Evolutionary conservation across 352 stramenopile species (phyloP), one percentile per base, ranked within the genome.

Genomic region (Blastocystis sp.): DNA sequence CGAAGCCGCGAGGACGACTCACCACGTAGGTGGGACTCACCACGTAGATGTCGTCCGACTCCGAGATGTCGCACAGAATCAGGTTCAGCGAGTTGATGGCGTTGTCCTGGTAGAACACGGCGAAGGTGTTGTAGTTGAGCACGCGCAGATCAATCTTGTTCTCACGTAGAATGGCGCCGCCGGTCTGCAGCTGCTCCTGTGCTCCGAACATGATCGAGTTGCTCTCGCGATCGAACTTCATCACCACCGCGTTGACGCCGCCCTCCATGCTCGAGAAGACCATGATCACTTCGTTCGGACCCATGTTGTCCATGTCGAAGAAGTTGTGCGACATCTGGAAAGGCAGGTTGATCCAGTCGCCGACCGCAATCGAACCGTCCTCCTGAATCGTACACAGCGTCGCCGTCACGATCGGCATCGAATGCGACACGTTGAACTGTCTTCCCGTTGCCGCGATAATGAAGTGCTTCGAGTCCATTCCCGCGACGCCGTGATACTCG

Each of bases 301-400:
- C 75, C 57, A 85, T 76, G 51, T 85, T 85, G 38, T 85, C 75
- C 75, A 85, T 85, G 40, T 71, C 75, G 42, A 85, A 85, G 27
- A 46, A 85, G 63, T 85, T 85, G 57, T 76, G 57, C 2, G 75
- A 85, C 34, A 85, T 73, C 21, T 48, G 38, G 75, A 85, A 85
- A 32, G 24, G 27, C 24, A 85, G 18, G 9, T 24, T 9, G 27
- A 63, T 72, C 75, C 75, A 85, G 14, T 46, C 36, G 32, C 57
- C 75, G 40, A 85, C 53, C 14, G 6, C 40, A 42, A 85, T 57
- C 14, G 18, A 54, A 34, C 65, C 65, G 16, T 57, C 34, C 14
- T 56, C 21, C 11, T 56, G n/a, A 27, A 85, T 57, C 21, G 75
- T 85, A 29, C 57, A 72, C 40, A 85, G 75, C 4, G 36, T 57